Percentiles rank a stretch among this genome's conserved stretches.
Conservation (phyloP, 441 rosid species). For the Bocquillonia castaneifolia region DNA sequence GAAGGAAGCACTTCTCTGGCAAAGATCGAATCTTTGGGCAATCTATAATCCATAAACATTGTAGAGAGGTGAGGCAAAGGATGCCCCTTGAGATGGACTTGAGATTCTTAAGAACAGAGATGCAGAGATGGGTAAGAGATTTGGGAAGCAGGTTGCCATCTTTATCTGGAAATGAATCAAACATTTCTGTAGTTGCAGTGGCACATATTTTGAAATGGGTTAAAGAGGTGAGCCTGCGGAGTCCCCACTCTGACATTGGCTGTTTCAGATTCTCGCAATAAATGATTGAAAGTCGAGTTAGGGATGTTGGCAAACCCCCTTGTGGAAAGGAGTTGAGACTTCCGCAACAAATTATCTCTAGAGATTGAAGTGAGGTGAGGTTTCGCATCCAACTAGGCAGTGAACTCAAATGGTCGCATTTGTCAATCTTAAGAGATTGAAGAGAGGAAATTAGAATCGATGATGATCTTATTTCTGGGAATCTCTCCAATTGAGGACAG, state of each 20-base stretch:
- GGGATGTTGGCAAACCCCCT: slow-evolving; percentile 29
- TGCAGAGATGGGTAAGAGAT: background rate
- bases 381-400: slow-evolving; percentile 25
- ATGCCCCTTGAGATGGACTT: slow-evolving; percentile 4
- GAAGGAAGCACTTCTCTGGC: slow-evolving; percentile 14
- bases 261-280: slow-evolving; percentile 5
- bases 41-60: background rate
- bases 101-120: background rate
- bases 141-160: slow-evolving; percentile 24
- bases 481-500: no score
- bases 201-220: background rate
- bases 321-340: background rate
- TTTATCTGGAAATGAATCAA: slow-evolving; percentile 18
- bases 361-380: slow-evolving; percentile 25
- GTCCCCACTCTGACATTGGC: slow-evolving; percentile 15
- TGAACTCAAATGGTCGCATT: no score
- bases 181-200: background rate
- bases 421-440: no score
- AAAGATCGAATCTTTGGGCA: slow-evolving; percentile 17
- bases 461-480: no score
- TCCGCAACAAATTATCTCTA: background rate
- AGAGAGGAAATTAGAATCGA: no score
- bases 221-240: slow-evolving; percentile 20
- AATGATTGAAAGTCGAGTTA: slow-evolving; percentile 13
- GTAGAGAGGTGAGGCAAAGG: slow-evolving; percentile 15